Evolutionary conservation across 2,329 filamentous ascomycete species (phyloP).

Genomic region (Didymella pomorum): DNA sequence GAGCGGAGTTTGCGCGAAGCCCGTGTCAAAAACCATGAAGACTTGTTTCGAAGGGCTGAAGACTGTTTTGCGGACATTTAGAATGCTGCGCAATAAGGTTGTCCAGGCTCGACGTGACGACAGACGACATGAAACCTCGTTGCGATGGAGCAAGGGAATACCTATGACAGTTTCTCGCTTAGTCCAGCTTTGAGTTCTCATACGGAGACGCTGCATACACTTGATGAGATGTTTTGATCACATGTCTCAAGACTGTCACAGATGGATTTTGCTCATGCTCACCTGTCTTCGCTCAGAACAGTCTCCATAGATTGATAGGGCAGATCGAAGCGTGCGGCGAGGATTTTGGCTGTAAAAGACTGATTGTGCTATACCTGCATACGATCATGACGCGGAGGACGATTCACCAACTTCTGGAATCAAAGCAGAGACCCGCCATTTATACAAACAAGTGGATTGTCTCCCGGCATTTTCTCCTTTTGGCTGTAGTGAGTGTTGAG

Average conservation of each 20-base stretch:
- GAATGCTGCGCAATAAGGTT: neutral
- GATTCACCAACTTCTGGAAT: neutral
- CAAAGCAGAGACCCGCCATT: neutral
- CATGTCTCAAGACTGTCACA: neutral
- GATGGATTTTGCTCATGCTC: no score
- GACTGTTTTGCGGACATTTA: neutral
- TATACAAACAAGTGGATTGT: neutral
- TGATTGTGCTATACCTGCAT: neutral
- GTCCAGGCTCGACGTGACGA: neutral
- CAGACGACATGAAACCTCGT: no score
- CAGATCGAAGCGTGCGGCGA: neutral
- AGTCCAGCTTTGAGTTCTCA: no score
- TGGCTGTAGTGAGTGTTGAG: neutral
- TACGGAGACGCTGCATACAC: no score
- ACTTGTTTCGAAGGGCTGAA: neutral
- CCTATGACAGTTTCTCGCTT: no score
- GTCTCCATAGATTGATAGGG: neutral
- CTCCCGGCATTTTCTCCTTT: neutral
- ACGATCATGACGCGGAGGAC: neutral
- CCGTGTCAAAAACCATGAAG: neutral
- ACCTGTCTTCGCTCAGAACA: neutral
- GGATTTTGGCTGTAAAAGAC: neutral
- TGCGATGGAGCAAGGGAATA: no score
- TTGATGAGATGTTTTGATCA: neutral
- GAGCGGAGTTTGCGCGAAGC: neutral